Percentiles rank a stretch among this genome's conserved stretches.
Evolutionary conservation across 805 yeast genomes (phyloP).

Genomic region (Kluyveromyces lactis): DNA sequence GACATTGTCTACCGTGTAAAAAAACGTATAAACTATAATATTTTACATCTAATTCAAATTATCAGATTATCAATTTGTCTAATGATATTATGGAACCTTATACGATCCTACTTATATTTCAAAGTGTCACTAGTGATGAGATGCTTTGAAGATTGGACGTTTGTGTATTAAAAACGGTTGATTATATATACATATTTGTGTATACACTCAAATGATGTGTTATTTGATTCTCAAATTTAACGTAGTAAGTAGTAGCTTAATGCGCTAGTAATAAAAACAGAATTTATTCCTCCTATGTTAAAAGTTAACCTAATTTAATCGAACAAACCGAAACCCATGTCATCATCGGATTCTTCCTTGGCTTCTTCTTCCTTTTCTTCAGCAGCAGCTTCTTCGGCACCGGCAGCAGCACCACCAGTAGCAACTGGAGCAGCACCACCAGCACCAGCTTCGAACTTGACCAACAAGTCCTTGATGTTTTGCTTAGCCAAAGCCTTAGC

Average conservation of each 20-base stretch:
- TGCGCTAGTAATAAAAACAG: slow-evolving; percentile 9
- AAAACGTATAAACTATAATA: background rate
- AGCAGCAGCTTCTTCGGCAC: slow-evolving; percentile 41
- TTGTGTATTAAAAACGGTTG: no score
- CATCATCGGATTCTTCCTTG: slow-evolving; percentile 67
- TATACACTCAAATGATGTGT: slow-evolving; percentile 6
- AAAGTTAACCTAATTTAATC: slow-evolving; percentile 41
- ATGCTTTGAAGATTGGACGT: no score
- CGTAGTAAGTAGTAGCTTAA: slow-evolving; percentile 1
- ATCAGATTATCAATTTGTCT: no score
- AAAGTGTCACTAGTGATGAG: no score
- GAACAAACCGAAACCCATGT: slow-evolving; percentile 89
- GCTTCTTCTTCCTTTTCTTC: slow-evolving; percentile 55
- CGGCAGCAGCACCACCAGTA: slow-evolving; percentile 39
- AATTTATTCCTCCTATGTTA: background rate
- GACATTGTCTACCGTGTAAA: background rate
- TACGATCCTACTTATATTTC: no score
- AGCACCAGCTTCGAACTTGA: slow-evolving; percentile 46
- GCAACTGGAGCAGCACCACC: slow-evolving; percentile 36
- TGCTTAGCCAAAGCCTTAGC: slow-evolving; percentile 79
- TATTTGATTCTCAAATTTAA: background rate
- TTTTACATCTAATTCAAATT: background rate
- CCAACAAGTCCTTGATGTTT: slow-evolving; percentile 61
- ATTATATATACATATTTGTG: background rate
- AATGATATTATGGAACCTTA: no score